phyloP scores from a whole-genome alignment of 495 filamentous ascomycete genomes.

The Parmelia sp. region DNA sequence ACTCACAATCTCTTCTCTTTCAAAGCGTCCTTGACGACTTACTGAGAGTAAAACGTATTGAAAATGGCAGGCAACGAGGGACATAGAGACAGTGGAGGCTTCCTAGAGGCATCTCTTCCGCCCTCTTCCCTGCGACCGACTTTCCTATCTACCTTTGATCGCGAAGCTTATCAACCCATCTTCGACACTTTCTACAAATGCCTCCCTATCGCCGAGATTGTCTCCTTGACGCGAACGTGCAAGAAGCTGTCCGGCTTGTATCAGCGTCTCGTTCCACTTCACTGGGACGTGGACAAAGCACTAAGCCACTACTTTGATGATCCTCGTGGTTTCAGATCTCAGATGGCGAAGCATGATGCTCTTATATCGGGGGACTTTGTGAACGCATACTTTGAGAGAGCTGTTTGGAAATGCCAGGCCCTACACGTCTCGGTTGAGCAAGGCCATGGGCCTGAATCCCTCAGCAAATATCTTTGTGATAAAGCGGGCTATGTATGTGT shows the following conservation, averaged over 20 bases:
- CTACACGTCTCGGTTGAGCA: constrained; percentile 14
- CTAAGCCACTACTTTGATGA: constrained; percentile 11
- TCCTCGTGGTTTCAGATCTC: constrained; percentile 10
- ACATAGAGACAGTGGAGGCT: neutral
- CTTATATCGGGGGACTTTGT: constrained; percentile 14
- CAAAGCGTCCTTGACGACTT: too few species aligned
- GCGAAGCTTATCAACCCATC: constrained; percentile 2
- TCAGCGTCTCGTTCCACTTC: constrained; percentile 8
- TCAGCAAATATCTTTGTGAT: neutral
- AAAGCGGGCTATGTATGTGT: constrained; percentile 1
- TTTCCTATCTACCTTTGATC: constrained; percentile 5
- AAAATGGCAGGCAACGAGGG: neutral
- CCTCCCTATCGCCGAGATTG: constrained; percentile 11
- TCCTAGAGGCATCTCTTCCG: neutral
- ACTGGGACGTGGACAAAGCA: constrained; percentile 17
- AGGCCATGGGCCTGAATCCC: neutral
- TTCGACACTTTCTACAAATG: constrained; percentile 5
- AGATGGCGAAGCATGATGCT: constrained; percentile 8
- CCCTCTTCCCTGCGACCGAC: neutral
- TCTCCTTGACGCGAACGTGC: constrained; percentile 15
- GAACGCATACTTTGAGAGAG: constrained; percentile 15
- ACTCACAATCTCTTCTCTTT: too few species aligned
- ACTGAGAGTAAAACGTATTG: neutral
- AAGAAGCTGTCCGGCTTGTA: constrained; percentile 15
- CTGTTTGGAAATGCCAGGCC: neutral